phyloP scores from a whole-genome alignment of 2,329 filamentous ascomycete genomes.

The Pseudomassariella vexata region DNA sequence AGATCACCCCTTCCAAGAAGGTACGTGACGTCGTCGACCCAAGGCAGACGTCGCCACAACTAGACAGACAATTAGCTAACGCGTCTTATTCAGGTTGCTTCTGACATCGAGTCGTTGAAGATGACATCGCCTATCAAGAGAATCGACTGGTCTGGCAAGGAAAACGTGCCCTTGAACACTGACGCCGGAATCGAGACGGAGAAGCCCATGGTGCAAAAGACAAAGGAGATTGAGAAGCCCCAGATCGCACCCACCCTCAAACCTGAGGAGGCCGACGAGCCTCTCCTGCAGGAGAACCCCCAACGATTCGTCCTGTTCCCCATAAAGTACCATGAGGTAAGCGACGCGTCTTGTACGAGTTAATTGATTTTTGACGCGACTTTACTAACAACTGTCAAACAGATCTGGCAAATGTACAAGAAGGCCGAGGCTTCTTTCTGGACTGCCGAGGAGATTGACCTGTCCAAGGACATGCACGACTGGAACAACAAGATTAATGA shows the following conservation, averaged over 20 bases:
- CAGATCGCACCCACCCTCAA: slow-evolving; percentile 49
- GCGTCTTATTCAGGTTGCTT: slow-evolving; percentile 60
- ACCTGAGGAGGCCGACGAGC: slow-evolving; percentile 74
- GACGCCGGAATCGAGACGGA: slow-evolving; percentile 54
- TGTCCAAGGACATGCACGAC: slow-evolving; percentile 97
- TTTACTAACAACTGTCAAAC: slow-evolving; percentile 31
- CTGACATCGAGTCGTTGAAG: slow-evolving; percentile 81
- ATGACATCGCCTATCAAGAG: slow-evolving; percentile 94
- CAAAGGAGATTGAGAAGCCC: slow-evolving; percentile 31
- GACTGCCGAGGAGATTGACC: slow-evolving; percentile 98
- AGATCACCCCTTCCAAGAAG: slow-evolving; percentile 60
- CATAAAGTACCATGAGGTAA: slow-evolving; percentile 98
- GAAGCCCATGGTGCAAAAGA: slow-evolving; percentile 48
- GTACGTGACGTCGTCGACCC: slow-evolving; percentile 34
- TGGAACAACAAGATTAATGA: slow-evolving; percentile 98
- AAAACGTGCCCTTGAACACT: slow-evolving; percentile 60
- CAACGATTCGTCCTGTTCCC: slow-evolving; percentile 96
- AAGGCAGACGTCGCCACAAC: slow-evolving; percentile 6
- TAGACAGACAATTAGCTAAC: slow-evolving; percentile 16
- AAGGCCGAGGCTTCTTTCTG: slow-evolving; percentile 99
- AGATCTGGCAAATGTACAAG: slow-evolving; percentile 99
- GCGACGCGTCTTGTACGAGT: slow-evolving; percentile 62
- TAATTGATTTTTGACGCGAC: slow-evolving; percentile 44
- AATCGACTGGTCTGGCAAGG: slow-evolving; percentile 79
- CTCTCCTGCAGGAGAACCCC: slow-evolving; percentile 89